Percentiles rank a stretch among this genome's conserved stretches.
Conservation (phyloP, 1,139 yeast genomes). For the Diutina sp. region DNA sequence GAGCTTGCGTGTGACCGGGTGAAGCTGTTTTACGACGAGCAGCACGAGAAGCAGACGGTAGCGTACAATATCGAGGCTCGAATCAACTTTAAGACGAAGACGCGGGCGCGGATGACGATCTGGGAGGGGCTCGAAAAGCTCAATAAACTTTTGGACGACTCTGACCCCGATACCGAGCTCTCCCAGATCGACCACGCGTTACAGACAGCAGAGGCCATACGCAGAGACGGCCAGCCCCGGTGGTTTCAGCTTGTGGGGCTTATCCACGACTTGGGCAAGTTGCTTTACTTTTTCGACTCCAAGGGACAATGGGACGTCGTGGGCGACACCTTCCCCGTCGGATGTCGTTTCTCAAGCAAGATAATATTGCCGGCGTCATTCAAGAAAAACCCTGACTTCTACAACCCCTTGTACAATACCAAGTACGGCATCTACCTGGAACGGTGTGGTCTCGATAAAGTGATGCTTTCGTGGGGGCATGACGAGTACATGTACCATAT, state of each 20-base stretch:
- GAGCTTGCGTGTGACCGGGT: conserved; percentile 62
- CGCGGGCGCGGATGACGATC: conserved; percentile 52
- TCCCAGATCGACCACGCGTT: conserved; percentile 68
- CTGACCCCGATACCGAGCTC: conserved; percentile 66
- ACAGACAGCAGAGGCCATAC: conserved; percentile 66
- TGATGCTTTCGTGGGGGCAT: conserved; percentile 71
- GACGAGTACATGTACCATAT: conserved; percentile 70
- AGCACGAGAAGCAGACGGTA: conserved; percentile 59
- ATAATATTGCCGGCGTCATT: conserved; percentile 54
- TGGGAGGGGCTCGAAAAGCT: conserved; percentile 62
- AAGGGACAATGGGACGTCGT: conserved; percentile 79
- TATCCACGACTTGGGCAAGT: conserved; percentile 60
- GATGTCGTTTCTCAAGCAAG: conserved; percentile 49
- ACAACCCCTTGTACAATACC: conserved; percentile 52
- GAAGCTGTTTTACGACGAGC: conserved; percentile 53
- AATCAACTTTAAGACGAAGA: conserved; percentile 54
- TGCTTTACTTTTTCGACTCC: conserved; percentile 57
- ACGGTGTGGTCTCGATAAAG: conserved; percentile 56
- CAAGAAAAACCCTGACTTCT: conserved; percentile 44
- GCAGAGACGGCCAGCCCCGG: conserved; percentile 54
- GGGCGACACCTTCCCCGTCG: conserved; percentile 70
- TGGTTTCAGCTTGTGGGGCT: conserved; percentile 71
- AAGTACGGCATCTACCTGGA: conserved; percentile 56
- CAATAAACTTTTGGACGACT: conserved; percentile 52
- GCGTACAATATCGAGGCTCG: conserved; percentile 64